phyloP scores from a whole-genome alignment of 805 yeast genomes.

The Maudiozyma turicensis region DNA sequence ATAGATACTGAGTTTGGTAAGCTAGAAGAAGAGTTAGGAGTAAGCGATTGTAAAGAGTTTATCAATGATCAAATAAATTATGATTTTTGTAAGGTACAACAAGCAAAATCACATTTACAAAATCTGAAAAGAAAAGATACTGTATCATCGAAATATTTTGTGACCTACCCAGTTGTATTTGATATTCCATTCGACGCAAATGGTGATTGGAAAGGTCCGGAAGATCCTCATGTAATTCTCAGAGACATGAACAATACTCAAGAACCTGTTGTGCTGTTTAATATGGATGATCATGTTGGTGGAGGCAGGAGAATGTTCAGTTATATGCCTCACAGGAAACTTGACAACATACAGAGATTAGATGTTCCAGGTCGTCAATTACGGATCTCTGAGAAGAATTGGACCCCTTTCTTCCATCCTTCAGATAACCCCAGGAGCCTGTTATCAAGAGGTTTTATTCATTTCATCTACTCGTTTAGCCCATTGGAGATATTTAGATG shows the following conservation, averaged over 20 bases:
- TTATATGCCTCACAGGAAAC: constrained; percentile 7
- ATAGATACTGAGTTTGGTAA: constrained; percentile 23
- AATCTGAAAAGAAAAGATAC: constrained; percentile 5
- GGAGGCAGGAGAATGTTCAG: constrained; percentile 1
- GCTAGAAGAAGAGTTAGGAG: constrained; percentile 14
- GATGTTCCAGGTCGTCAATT: not conserved
- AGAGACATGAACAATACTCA: not conserved
- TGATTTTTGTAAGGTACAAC: constrained; percentile 15
- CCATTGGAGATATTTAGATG: constrained; percentile 17
- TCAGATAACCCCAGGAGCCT: not conserved
- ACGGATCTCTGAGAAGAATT: constrained; percentile 5
- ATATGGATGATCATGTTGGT: constrained; percentile 1
- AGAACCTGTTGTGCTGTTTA: constrained; percentile 9
- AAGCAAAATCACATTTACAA: constrained; percentile 11
- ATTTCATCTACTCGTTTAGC: constrained; percentile 13
- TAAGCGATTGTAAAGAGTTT: constrained; percentile 19
- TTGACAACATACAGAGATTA: constrained; percentile 1
- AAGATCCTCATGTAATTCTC: constrained; percentile 6
- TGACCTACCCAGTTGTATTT: constrained; percentile 4
- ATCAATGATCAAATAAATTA: constrained; percentile 11
- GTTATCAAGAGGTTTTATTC: constrained; percentile 13
- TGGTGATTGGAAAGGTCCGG: constrained; percentile 5
- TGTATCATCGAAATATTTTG: constrained; percentile 2
- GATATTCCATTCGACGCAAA: constrained; percentile 2
- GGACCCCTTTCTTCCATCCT: constrained; percentile 9